phyloP scores from a whole-genome alignment of 345 rosid species.

The Corchorus capsularis region DNA sequence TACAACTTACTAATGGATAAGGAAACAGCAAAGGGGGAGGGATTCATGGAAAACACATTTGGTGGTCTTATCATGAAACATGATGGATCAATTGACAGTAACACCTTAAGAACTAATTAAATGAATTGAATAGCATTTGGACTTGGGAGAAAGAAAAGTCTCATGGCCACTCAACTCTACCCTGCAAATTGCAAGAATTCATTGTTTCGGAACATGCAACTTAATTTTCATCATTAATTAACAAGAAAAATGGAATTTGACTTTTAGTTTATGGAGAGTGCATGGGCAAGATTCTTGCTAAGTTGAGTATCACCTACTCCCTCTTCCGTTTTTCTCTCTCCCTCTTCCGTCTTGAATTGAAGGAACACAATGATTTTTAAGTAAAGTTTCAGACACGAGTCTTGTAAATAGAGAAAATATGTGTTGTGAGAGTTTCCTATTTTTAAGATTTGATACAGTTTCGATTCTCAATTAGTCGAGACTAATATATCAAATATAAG shows the following conservation, averaged over 20 bases:
- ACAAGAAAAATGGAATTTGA: not conserved
- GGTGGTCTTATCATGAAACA: not conserved
- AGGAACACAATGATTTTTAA: too few species aligned
- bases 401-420: too few species aligned
- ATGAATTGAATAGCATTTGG: not conserved
- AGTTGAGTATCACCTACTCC: not conserved
- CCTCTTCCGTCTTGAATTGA: too few species aligned
- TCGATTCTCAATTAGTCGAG: too few species aligned
- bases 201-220: not conserved
- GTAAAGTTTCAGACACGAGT: too few species aligned
- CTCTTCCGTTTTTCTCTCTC: too few species aligned
- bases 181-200: not conserved
- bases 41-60: not conserved
- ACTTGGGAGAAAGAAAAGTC: not conserved
- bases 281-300: constrained; percentile 5
- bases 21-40: not conserved
- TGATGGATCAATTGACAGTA: not conserved
- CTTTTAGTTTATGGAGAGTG: not conserved
- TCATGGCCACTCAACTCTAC: not conserved
- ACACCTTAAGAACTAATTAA: not conserved
- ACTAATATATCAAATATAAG: too few species aligned
- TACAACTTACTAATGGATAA: not conserved
- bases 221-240: not conserved
- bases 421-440: too few species aligned
- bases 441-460: too few species aligned